Conservation (phyloP, 768 basidiomycete species). For the Postia placenta region DNA sequence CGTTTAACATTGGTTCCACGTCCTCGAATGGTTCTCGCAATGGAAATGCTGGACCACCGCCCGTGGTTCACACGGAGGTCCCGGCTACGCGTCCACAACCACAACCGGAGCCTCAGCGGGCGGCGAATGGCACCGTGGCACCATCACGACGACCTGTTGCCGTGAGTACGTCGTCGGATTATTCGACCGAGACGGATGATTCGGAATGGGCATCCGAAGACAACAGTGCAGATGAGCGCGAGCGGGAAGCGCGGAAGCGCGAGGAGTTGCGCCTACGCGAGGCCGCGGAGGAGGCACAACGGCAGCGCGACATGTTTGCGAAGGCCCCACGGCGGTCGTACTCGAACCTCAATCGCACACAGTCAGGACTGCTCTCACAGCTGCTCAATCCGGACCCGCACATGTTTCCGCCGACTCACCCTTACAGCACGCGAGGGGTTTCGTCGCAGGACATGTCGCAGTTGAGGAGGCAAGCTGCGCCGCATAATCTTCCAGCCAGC, state of each 20-base stretch:
- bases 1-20: constrained; percentile 56
- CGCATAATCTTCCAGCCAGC: constrained; percentile 32
- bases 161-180: constrained; percentile 43
- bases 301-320: constrained; percentile 64
- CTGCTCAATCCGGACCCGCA: constrained; percentile 68
- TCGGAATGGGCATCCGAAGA: constrained; percentile 57
- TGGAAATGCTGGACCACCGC: constrained; percentile 7
- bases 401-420: constrained; percentile 52
- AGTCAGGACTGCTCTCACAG: constrained; percentile 57
- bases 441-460: constrained; percentile 42
- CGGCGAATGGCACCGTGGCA: constrained; percentile 7
- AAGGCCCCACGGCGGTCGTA: constrained; percentile 67
- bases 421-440: constrained; percentile 44
- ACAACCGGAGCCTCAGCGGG: constrained; percentile 1
- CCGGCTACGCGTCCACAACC: not conserved
- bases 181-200: constrained; percentile 45
- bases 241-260: constrained; percentile 17
- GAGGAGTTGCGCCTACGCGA: constrained; percentile 33
- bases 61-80: constrained; percentile 16
- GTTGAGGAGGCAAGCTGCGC: constrained; percentile 13
- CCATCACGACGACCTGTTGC: constrained; percentile 32
- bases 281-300: constrained; percentile 58
- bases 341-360: constrained; percentile 46
- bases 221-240: constrained; percentile 27
- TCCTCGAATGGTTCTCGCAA: constrained; percentile 41